Evolutionary conservation across 108 stramenopile genomes (phyloP), one percentile per base, ranked within the genome.

Genomic region (Nitzschia sp.): DNA sequence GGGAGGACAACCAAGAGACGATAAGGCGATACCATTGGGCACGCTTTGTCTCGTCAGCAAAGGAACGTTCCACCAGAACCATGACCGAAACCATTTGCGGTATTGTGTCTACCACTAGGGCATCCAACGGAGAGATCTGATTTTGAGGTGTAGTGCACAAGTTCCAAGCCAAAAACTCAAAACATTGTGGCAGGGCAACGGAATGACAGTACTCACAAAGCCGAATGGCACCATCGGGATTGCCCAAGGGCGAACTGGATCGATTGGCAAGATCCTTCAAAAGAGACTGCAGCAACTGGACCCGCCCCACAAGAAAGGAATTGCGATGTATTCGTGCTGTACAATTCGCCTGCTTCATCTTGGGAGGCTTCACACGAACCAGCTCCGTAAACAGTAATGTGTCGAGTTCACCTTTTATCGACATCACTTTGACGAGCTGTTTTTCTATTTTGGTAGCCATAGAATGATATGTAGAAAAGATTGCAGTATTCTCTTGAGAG

Each of bases 401-500:
- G 17, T 17, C 14, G 17, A 17, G 14, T 48, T 48, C 46, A 17
- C 46, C 46, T 48, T 6, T 1, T 6, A 48, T 2, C 43, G 3
- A 20, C 21, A 62, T 9, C 2, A 62, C 43, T 44, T 62, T 62
- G 43, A 62, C 8, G 6, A 43, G 19, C 24, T 62, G 61, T 42
- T 62, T 62, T 39, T 62, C 61, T 2, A 62, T 46, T 42, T 62
- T 62, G 61, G 15, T 62, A 10, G 61, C 41, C n/a, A 62, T 62
- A 3, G n/a, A 41, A 24, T 17, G 22, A 24, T 24, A 62, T 1
- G 15, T 58, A 12, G 37, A 11, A 19, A 58, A 39, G 40, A 58
- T n/a, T 6, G 26, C 3, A 14, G 57, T 8, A 12, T 58, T 39
- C 1, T 58, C 29, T 34, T 34, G 29, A 34, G 29, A 34, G 5